phyloP scores from a whole-genome alignment of 495 filamentous ascomycete species.

The Penicillium bovifimosum region DNA sequence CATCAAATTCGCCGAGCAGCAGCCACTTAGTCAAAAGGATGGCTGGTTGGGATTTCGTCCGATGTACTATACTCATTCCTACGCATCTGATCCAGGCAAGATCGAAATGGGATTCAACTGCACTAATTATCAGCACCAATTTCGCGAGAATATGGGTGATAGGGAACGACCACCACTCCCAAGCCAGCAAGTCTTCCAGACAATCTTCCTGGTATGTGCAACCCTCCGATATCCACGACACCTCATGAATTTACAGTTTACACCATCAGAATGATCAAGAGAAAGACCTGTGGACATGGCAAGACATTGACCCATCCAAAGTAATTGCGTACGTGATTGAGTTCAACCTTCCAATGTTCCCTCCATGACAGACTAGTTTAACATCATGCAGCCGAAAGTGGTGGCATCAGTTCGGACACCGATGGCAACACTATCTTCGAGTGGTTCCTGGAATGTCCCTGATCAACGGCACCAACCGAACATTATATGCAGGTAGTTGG shows the following conservation, averaged over 20 bases:
- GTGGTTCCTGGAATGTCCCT: slow-evolving; percentile 79
- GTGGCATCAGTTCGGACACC: slow-evolving; percentile 85
- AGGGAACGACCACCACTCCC: slow-evolving; percentile 37
- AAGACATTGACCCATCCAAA: slow-evolving; percentile 62
- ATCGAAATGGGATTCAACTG: slow-evolving; percentile 88
- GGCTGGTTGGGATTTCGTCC: slow-evolving; percentile 55
- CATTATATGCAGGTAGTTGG: slow-evolving; percentile 68
- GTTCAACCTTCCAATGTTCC: not conserved
- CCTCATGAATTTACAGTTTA: not conserved
- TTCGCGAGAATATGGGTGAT: slow-evolving; percentile 47
- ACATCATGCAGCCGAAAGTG: slow-evolving; percentile 51
- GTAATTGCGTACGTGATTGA: slow-evolving; percentile 44
- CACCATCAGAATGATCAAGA: slow-evolving; percentile 52
- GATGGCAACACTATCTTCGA: slow-evolving; percentile 72
- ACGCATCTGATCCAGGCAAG: slow-evolving; percentile 55
- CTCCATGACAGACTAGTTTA: not conserved
- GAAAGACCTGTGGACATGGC: slow-evolving; percentile 61
- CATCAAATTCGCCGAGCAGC: slow-evolving; percentile 47
- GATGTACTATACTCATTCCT: slow-evolving; percentile 79
- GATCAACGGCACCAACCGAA: slow-evolving; percentile 64
- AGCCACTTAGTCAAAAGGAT: slow-evolving; percentile 28
- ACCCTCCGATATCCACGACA: not conserved
- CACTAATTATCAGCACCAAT: slow-evolving; percentile 80
- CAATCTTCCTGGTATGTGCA: slow-evolving; percentile 57
- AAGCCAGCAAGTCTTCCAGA: slow-evolving; percentile 72